Evolutionary conservation across 768 basidiomycete species (phyloP).

Genomic region (Hericium coralloides): DNA sequence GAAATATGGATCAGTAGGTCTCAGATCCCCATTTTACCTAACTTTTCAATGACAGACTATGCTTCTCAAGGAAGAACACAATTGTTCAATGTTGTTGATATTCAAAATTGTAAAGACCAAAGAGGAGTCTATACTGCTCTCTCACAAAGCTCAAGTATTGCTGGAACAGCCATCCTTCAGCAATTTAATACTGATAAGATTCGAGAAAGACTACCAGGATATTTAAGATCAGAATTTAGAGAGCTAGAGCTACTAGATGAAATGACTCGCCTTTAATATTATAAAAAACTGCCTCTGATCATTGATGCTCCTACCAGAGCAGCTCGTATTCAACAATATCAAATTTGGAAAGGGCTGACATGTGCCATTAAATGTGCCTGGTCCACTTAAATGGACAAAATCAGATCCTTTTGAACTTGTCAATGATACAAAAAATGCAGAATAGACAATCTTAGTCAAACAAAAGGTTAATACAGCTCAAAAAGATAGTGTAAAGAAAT

Average conservation of each 20-base stretch:
- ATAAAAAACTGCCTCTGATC: neutral
- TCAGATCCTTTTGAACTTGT: neutral
- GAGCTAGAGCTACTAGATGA: slow-evolving; percentile 9
- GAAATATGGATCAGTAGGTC: neutral
- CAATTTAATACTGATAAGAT: slow-evolving; percentile 6
- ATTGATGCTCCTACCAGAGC: neutral
- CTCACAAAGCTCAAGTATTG: slow-evolving; percentile 10
- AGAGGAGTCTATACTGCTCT: slow-evolving; percentile 17
- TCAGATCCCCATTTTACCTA: slow-evolving; percentile 13
- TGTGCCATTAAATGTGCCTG: slow-evolving; percentile 1
- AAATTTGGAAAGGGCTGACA: neutral
- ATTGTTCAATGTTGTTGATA: slow-evolving; percentile 11
- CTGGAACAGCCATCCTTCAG: slow-evolving; percentile 13
- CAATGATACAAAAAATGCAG: neutral
- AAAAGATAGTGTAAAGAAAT: neutral
- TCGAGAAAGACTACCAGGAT: slow-evolving; percentile 5
- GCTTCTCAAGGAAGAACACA: slow-evolving; percentile 16
- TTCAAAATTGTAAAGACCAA: slow-evolving; percentile 5
- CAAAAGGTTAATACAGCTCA: neutral
- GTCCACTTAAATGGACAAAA: neutral
- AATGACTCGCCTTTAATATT: slow-evolving; percentile 2
- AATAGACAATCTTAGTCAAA: neutral
- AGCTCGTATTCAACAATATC: neutral
- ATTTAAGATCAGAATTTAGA: slow-evolving; percentile 14
- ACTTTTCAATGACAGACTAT: slow-evolving; percentile 20